phyloP scores from a whole-genome alignment of 1,284 basidiomycete species.

The Paramarasmius palmivorus region DNA sequence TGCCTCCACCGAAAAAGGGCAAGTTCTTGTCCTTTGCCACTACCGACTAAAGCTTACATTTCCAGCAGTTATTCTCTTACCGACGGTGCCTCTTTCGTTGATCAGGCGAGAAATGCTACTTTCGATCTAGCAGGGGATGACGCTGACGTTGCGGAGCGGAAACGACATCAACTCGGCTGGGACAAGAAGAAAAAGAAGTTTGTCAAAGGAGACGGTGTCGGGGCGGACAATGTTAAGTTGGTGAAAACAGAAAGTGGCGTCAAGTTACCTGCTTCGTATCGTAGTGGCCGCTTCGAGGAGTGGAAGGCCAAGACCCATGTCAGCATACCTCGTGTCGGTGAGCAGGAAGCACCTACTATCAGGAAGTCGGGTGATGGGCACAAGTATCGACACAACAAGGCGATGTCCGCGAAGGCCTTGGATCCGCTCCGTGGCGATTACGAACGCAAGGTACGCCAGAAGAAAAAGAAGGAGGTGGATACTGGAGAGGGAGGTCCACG shows the following conservation, averaged over 20 bases:
- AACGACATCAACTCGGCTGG: slow-evolving; percentile 79
- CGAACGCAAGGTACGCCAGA: slow-evolving; percentile 66
- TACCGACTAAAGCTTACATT: slow-evolving; percentile 5
- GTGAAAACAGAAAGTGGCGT: slow-evolving; percentile 93
- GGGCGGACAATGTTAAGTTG: slow-evolving; percentile 93
- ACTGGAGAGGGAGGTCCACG: slow-evolving; percentile 17
- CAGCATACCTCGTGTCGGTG: slow-evolving; percentile 80
- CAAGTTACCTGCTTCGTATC: slow-evolving; percentile 91
- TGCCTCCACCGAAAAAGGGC: slow-evolving; percentile 88
- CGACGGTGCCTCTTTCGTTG: slow-evolving; percentile 84
- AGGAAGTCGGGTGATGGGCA: slow-evolving; percentile 31
- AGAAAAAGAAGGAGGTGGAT: slow-evolving; percentile 49
- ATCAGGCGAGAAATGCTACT: slow-evolving; percentile 78
- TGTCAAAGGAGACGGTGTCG: slow-evolving; percentile 80
- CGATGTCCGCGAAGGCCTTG: slow-evolving; percentile 64
- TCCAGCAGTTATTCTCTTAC: slow-evolving; percentile 75
- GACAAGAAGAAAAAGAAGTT: slow-evolving; percentile 98
- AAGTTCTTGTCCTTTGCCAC: slow-evolving; percentile 21
- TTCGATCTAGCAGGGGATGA: slow-evolving; percentile 90
- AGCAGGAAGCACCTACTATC: slow-evolving; percentile 57
- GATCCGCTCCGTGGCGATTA: slow-evolving; percentile 70
- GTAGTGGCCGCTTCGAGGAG: slow-evolving; percentile 91
- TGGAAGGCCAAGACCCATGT: slow-evolving; percentile 85
- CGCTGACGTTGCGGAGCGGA: slow-evolving; percentile 53
- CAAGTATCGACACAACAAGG: slow-evolving; percentile 70